Evolutionary conservation across 73 alveolate genomes (phyloP), one percentile per base, ranked within the genome.

Genomic region (Paramecium biaurelia): DNA sequence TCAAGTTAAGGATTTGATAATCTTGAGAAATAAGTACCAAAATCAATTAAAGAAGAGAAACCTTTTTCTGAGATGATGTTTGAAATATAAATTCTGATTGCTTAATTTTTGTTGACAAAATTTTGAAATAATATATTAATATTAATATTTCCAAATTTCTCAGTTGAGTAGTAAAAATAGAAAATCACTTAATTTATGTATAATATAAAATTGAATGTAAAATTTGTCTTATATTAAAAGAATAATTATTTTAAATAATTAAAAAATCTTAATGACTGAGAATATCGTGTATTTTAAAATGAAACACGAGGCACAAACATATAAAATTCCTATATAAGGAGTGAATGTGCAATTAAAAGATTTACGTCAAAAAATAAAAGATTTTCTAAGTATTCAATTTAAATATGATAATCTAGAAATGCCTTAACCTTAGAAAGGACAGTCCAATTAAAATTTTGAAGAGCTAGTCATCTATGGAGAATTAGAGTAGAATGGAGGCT

Each of bases 211-310:
- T 53, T 53, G 68, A 2, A 53, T 53, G 14, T 53, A 53, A 49
- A 49, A 49, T 49, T 49, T 49, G 63, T 49, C 63, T 49, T 49
- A 14, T 14, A 18, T 53, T 53, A 23, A 53, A 53, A 63, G 84
- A 32, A 63, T 63, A 63, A 63, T 63, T 63, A 63, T 63, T 63
- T 26, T 63, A 63, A 26, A 26, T 26, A 63, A 63, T 63, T 63
- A 63, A 63, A 63, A 63, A 63, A 63, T 63, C 84, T 26, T 63
- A 34, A 72, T 72, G 67, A 37, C 35, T 72, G 86, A 72, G 86
- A 72, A 72, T 23, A 38, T 72, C 20, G 67, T 72, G 15, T 5
- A 72, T 72, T 72, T 72, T 37, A 72, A 72, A 72, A 35, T 72
- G 86, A 72, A 72, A 38, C 56, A 35, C 38, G 63, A 72, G 35